Evolutionary conservation across 495 filamentous ascomycete species (phyloP), one percentile per base, ranked within the genome.

Genomic region (Talaromyces borbonicus): DNA sequence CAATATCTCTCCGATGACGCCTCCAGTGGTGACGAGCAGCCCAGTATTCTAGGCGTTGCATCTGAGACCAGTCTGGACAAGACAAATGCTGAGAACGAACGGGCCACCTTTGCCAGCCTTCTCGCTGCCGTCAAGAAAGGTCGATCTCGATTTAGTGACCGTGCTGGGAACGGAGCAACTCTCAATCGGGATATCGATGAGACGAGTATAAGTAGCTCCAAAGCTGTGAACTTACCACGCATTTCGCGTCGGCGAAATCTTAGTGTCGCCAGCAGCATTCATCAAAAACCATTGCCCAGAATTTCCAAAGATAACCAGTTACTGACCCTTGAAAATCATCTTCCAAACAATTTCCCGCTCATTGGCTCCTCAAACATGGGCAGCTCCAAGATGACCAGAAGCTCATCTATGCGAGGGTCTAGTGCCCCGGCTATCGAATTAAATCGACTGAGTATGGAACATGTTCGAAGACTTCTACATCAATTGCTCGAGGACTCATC

Each of bases 1-100:
- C 86, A 88, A 22, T 97, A 90, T 65, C 83, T 97, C 70, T 97
- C 92, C 14, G 93, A 99, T 60, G 84, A 89, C 54, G 88, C 81
- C 16, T 90, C 87, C 1, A 96, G 85, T 55, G 92, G 83, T 14
- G 90, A 95, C 52, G 89, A 97, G 43, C 87, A 92, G 56, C 79
- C 88, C 63, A 90, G 81, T 59, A 83, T 97, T 14, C 79, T 92
- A 56, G 77, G 85, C 20, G 81, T 84, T 0, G 78, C 93, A 18
- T 72, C 72, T 25, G 71, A 73, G 18, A 66, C 65, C 22, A 58
- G 54, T 15, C 55, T 72, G 19, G 62, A 73, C 7, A 71, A 74
- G 49, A 69, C 65, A 30, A 65, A 57, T 25, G 64, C 58, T n/a
- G 78, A 81, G 8, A 63, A 62, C 26, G 80, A 83, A 35, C 72